Base-by-base conservation (phyloP, 805 yeast genomes). In the Kregervanrija fluxuum region DNA sequence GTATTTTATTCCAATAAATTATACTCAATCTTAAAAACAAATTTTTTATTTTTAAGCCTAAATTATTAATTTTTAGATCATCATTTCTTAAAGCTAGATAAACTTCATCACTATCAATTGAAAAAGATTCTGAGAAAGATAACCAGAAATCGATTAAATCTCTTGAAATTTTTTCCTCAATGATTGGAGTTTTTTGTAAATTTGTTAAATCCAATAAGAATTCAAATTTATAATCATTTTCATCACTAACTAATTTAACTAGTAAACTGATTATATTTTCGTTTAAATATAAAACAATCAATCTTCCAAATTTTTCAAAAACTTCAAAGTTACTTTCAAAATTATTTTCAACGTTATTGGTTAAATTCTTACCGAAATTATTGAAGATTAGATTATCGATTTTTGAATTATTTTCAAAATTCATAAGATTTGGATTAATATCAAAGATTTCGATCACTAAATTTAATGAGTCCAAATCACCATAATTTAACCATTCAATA, bases 1-100 rank as follows among this genome's bases (percentile, higher is more conserved):
- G 82, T 3, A 79, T 69, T 53, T 88, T 87, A 3, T 70, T 66
- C 82, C 93, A 82, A 61, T 86, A 88, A 2, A 80, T 71, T 16
- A 65, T 66, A 15, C 86, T 71, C 3, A 86, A 73, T 47, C 71
- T 69, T 31, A 64, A 66, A 47, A 84, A 75, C 4, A 80, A 56
- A 1, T 57, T 54, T 31, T 56, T 48, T 11, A 71, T 61, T 45
- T 71, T 66, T 6, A 49, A 49, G 33, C 59, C 51, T 34, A 71
- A 47, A 31, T 14, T 55, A 42, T 38, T 59, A 30, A 49, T 52
- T 30, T 46, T 53, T 0, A 56, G 54, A 12, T 64, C 64, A 39
- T 67, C 69, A 14, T 65, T 60, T 33, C 68, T 57, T 36, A 73
- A 53, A 1, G 66, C 45, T 0, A 55, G 43, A 3, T 53, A 35